A percentile compares a stretch with the other conserved stretches of the same genome.
phyloP scores from a whole-genome alignment of 2,329 filamentous ascomycete species.

The Epichloe baconii region DNA sequence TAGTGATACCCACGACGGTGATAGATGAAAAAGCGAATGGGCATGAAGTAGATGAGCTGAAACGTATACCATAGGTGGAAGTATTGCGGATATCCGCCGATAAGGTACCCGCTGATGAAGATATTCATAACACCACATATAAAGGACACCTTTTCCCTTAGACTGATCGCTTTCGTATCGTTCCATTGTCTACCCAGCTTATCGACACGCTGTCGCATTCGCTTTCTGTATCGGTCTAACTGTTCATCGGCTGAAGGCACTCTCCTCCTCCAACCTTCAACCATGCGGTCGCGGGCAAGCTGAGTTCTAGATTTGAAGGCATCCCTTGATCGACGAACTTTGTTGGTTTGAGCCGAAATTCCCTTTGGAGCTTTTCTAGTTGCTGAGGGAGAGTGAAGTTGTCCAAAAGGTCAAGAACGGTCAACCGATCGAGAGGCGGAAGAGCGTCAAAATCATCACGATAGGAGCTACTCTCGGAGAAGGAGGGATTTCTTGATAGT shows the following conservation, averaged over 20 bases:
- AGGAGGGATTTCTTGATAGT: constrained; percentile 66
- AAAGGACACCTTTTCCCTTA: constrained; percentile 93
- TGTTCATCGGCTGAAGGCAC: constrained; percentile 84
- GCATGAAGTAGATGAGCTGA: constrained; percentile 92
- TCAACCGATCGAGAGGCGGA: constrained; percentile 78
- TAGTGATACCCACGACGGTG: constrained; percentile 89
- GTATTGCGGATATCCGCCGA: constrained; percentile 71
- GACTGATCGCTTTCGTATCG: constrained; percentile 74
- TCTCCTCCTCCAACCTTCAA: constrained; percentile 83
- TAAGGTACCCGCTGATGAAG: constrained; percentile 87
- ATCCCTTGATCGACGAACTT: constrained; percentile 70
- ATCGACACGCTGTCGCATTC: constrained; percentile 82
- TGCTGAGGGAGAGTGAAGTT: constrained; percentile 85
- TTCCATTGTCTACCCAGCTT: constrained; percentile 77
- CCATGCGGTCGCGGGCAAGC: constrained; percentile 74
- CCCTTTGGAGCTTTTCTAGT: constrained; percentile 79
- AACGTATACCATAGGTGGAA: constrained; percentile 89
- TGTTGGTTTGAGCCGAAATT: constrained; percentile 70
- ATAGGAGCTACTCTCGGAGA: constrained; percentile 73
- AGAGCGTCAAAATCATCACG: constrained; percentile 81
- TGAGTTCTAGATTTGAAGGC: constrained; percentile 63
- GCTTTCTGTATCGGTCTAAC: constrained; percentile 76
- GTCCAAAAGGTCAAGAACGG: constrained; percentile 85
- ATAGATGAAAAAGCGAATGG: constrained; percentile 84
- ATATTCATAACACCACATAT: constrained; percentile 95